These are phyloP conservation scores for Ophiostoma pallidulum DNA, from an alignment of 2,329 filamentous ascomycete genomes.

Conservation along the genomic window DNA sequence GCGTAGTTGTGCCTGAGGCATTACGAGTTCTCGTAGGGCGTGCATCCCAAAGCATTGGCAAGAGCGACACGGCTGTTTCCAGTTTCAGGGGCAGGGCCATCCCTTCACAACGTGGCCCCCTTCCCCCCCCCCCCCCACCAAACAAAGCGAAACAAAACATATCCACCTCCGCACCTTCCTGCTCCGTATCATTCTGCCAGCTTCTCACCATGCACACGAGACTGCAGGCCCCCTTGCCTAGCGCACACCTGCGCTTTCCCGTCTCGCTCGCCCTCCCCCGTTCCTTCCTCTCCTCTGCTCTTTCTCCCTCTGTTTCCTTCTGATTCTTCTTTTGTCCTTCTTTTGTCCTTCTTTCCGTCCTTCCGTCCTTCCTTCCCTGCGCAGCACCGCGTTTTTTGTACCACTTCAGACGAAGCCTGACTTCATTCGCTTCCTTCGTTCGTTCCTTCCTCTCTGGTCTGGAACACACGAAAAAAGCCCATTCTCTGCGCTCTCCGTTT, in stretches of 20 bases:
- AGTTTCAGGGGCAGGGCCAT: constrained; percentile 5
- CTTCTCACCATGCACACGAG: neutral
- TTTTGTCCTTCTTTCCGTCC: neutral
- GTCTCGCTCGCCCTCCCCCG: neutral
- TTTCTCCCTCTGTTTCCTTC: neutral
- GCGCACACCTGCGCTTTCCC: constrained; percentile 5
- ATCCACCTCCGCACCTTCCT: constrained; percentile 6
- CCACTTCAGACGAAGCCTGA: too few species aligned
- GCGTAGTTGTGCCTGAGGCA: too few species aligned
- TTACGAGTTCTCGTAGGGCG: too few species aligned
- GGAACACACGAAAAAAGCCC: too few species aligned
- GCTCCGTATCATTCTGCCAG: constrained; percentile 7
- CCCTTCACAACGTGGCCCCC: neutral
- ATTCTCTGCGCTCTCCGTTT: too few species aligned
- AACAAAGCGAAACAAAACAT: constrained; percentile 1
- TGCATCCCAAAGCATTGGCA: too few species aligned
- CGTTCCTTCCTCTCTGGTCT: neutral
- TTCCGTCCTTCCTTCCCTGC: neutral
- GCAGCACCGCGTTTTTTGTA: neutral
- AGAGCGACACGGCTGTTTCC: constrained; percentile 1
- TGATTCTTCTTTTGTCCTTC: neutral
- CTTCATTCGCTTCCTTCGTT: too few species aligned
- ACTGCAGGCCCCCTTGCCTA: constrained; percentile 9
- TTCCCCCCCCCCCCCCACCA: neutral
- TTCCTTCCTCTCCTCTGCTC: neutral